Evolutionary conservation across 1,284 basidiomycete species (phyloP).

Genomic region (Apiotrichum domesticum): DNA sequence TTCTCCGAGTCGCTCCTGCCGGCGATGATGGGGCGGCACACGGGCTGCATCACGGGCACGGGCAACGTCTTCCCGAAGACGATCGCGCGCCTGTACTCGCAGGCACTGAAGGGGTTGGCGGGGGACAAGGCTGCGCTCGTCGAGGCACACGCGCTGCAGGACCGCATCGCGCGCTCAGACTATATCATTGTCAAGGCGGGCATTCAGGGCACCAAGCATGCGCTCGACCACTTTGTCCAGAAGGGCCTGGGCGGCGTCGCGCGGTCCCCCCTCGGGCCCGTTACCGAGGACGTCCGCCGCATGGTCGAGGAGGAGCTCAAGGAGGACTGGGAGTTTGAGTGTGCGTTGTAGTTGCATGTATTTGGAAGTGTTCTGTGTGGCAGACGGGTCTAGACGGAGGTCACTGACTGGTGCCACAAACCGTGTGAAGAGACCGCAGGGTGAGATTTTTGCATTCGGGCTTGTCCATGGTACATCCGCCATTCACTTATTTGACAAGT

Average conservation of each 20-base stretch:
- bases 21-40: conserved; percentile 57
- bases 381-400: too few species aligned
- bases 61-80: conserved; percentile 72
- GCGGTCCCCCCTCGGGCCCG: conserved; percentile 55
- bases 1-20: conserved; percentile 55
- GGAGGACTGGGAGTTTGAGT: conserved; percentile 62
- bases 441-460: too few species aligned
- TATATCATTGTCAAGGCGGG: conserved; percentile 66
- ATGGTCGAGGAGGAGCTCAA: conserved; percentile 51
- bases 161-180: conserved; percentile 63
- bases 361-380: too few species aligned
- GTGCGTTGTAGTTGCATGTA: conserved; percentile 46
- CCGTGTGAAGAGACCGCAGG: too few species aligned
- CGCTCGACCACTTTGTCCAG: conserved; percentile 62
- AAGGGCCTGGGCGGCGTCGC: conserved; percentile 59
- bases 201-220: conserved; percentile 53
- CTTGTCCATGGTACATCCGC: too few species aligned
- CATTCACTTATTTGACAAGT: too few species aligned
- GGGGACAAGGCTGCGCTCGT: conserved; percentile 54
- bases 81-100: conserved; percentile 58
- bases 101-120: conserved; percentile 48
- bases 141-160: conserved; percentile 66
- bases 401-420: too few species aligned
- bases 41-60: conserved; percentile 66
- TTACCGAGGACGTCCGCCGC: conserved; percentile 45